Base-by-base conservation (phyloP, 2,329 filamentous ascomycete genomes). In the Scedosporium dehoogii region DNA sequence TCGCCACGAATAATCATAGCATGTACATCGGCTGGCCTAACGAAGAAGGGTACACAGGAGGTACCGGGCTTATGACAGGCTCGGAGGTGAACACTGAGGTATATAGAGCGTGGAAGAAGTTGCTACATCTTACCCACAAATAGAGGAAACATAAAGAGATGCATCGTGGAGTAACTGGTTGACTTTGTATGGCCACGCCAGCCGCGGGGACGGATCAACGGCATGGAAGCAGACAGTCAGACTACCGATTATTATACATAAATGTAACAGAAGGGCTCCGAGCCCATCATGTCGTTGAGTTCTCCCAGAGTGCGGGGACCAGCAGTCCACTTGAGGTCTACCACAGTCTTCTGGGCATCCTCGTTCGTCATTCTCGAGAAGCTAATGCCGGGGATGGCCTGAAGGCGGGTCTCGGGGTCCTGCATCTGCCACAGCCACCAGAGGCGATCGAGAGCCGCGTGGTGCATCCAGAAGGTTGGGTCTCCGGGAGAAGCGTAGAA, bases 401-500 rank as follows among this genome's bases (percentile, higher is more conserved):
- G n/a, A 5, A 59, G 14, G 46, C 61, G 61, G 56, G 4, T 59
- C 56, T 59, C 61, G 12, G 57, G 61, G 29, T 63, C 61, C 21
- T 63, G 61, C 61, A 63, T 63, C 62, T 70, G 69, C 63, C 64
- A 65, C 10, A 66, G 56, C 65, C 65, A 66, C 58, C 63, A 66
- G 2, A 65, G 14, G 4, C 63, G 68, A 64, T 68, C 67, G 3
- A 73, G 63, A 66, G 71, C 70, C 10, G 65, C 63, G 63, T 75
- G 72, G 38, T 73, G 72, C 0, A 74, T 61, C 60, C 69, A 75
- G 62, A 75, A 75, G 4, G 63, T 69, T 33, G 73, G 73, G 46
- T 75, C 73, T 6, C 72, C 74, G 4, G 75, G 76, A 5, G 70
- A 75, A 2, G 71, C 72, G 60, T 69, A 76, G 58, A 76, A 72